phyloP scores from a whole-genome alignment of 1,284 basidiomycete species.

The Hypsizygus ulmarius region DNA sequence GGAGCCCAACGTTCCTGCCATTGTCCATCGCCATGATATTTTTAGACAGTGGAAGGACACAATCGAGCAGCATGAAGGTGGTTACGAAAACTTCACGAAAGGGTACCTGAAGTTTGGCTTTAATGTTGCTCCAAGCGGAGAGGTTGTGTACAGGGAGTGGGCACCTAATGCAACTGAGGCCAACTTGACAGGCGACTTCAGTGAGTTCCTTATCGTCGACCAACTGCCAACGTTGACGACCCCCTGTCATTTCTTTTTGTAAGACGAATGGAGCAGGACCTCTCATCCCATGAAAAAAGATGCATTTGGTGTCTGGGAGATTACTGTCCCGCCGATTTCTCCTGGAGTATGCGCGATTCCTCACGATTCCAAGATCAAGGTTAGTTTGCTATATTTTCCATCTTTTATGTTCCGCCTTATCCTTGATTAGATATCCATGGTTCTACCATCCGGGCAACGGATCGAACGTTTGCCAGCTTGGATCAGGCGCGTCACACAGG shows the following conservation, averaged over 20 bases:
- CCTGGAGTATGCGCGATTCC: constrained; percentile 81
- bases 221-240: background rate
- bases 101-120: constrained; percentile 89
- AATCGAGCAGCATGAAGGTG: constrained; percentile 79
- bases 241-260: constrained; percentile 7
- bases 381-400: constrained; percentile 25
- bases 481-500: constrained; percentile 95
- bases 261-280: constrained; percentile 86
- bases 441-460: constrained; percentile 69
- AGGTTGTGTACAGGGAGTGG: constrained; percentile 92
- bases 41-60: constrained; percentile 75
- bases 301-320: constrained; percentile 92
- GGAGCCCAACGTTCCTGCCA: constrained; percentile 68
- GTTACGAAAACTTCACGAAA: constrained; percentile 85
- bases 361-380: constrained; percentile 94
- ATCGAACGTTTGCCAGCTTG: constrained; percentile 93
- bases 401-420: background rate
- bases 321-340: constrained; percentile 70
- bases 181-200: constrained; percentile 92
- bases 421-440: constrained; percentile 77
- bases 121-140: constrained; percentile 65
- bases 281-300: constrained; percentile 86
- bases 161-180: constrained; percentile 88
- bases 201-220: constrained; percentile 48
- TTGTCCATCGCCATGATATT: constrained; percentile 68